Evolutionary conservation across 169 alveolate genomes (phyloP).

Genomic region (Eimeria praecox): DNA sequence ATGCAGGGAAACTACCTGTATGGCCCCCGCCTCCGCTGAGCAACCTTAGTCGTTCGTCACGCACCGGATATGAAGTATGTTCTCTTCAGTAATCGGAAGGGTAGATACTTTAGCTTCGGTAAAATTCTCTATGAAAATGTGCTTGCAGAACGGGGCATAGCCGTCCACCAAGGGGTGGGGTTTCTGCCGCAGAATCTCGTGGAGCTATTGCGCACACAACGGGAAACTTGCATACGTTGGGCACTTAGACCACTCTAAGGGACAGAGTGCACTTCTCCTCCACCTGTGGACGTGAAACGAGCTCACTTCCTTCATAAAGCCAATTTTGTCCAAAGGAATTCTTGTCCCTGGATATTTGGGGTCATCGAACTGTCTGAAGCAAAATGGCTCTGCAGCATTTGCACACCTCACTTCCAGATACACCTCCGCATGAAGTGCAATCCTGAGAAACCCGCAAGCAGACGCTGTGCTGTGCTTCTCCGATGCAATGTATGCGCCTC

Average conservation of each 20-base stretch:
- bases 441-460: neutral
- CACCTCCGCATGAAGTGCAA: neutral
- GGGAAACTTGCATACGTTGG: neutral
- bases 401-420: neutral
- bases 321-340: slow-evolving; percentile 43
- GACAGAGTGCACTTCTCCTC: neutral
- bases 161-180: slow-evolving; percentile 91
- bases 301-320: slow-evolving; percentile 68
- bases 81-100: slow-evolving; percentile 94
- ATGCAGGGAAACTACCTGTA: neutral
- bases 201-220: slow-evolving; percentile 48
- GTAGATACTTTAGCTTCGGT: slow-evolving; percentile 94
- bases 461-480: neutral
- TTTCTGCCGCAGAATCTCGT: slow-evolving; percentile 83
- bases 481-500: neutral
- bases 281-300: neutral
- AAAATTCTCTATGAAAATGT: slow-evolving; percentile 96
- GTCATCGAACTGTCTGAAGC: slow-evolving; percentile 79
- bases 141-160: slow-evolving; percentile 99
- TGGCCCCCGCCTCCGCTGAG: neutral
- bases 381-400: slow-evolving; percentile 62
- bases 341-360: slow-evolving; percentile 69
- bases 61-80: slow-evolving; percentile 90
- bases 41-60: neutral
- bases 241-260: neutral